Percentiles rank a stretch among this genome's conserved stretches.
Evolutionary conservation across 2,329 filamentous ascomycete genomes (phyloP).

Genomic region (Eutypella sp.): DNA sequence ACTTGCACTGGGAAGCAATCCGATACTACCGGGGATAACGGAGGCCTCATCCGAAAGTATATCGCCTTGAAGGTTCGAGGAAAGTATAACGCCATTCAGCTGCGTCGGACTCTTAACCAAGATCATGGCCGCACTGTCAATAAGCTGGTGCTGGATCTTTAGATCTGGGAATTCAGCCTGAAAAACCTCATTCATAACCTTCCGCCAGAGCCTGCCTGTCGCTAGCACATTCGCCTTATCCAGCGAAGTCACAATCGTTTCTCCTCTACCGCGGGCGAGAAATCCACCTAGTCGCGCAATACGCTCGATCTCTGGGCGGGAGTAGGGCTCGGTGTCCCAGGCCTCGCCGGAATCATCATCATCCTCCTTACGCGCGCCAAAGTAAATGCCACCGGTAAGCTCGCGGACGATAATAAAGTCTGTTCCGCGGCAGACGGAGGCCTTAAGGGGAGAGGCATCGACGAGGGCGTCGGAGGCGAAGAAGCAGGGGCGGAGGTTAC

Average conservation of each 20-base stretch:
- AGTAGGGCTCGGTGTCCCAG: conserved; percentile 84
- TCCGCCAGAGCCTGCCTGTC: conserved; percentile 83
- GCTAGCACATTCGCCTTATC: conserved; percentile 98
- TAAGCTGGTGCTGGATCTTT: conserved; percentile 80
- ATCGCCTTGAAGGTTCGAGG: conserved; percentile 91
- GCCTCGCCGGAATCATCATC: conserved; percentile 57
- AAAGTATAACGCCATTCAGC: conserved; percentile 87
- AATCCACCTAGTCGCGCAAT: conserved; percentile 74
- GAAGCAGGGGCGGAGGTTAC: conserved; percentile 93
- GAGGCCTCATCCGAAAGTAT: conserved; percentile 94
- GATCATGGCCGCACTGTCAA: conserved; percentile 92
- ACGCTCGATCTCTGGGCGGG: conserved; percentile 78
- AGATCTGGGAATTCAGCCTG: conserved; percentile 83
- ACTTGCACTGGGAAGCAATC: conserved; percentile 82
- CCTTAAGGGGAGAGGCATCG: conserved; percentile 80
- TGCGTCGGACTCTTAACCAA: conserved; percentile 90
- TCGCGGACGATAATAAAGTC: conserved; percentile 93
- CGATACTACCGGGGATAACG: conserved; percentile 87
- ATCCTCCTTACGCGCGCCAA: conserved; percentile 79
- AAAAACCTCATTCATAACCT: conserved; percentile 80
- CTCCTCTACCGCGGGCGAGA: conserved; percentile 75
- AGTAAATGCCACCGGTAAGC: conserved; percentile 90
- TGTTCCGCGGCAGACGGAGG: conserved; percentile 76
- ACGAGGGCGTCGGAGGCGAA: conserved; percentile 86
- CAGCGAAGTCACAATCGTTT: conserved; percentile 72